A percentile compares a stretch with the other conserved stretches of the same genome.
Conservation (phyloP, 2,329 filamentous ascomycete species). For the Botryosphaeria dothidea region DNA sequence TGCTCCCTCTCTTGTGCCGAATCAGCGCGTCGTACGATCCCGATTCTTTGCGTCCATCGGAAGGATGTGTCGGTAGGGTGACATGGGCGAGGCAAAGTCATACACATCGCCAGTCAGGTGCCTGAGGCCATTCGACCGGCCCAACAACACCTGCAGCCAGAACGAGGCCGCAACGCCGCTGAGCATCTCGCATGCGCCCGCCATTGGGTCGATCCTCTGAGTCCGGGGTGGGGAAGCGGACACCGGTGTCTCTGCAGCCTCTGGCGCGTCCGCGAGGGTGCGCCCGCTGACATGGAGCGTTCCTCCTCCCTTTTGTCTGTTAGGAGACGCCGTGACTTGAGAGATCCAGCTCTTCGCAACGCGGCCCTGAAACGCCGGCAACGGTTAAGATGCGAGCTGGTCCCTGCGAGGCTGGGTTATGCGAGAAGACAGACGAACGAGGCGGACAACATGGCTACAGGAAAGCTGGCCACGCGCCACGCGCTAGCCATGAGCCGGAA, state of each 20-base stretch:
- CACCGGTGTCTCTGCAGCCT: conserved; percentile 5
- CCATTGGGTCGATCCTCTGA: conserved; percentile 11
- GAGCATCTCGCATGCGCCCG: conserved; percentile 1
- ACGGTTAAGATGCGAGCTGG: not conserved
- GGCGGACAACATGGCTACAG: not conserved
- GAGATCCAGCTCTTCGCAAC: not conserved
- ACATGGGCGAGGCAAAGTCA: conserved; percentile 14
- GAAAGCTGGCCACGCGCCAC: not conserved
- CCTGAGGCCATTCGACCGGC: conserved; percentile 1
- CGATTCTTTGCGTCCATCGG: conserved; percentile 8
- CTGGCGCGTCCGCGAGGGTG: not conserved
- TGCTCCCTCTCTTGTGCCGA: not conserved
- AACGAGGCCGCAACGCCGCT: not conserved
- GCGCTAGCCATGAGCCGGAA: not conserved
- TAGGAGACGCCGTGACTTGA: not conserved
- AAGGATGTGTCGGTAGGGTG: conserved; percentile 11
- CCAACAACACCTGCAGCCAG: conserved; percentile 13
- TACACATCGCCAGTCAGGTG: conserved; percentile 15
- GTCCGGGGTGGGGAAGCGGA: not conserved
- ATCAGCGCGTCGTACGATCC: conserved; percentile 9
- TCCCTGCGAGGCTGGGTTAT: not conserved
- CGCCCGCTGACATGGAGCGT: not conserved
- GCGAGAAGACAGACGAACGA: not conserved
- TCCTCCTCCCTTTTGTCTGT: not conserved
- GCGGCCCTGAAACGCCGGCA: not conserved